These are phyloP conservation scores for Rhododendron henanense DNA, from an alignment of 148 eudicot species.

Conservation along the genomic window DNA sequence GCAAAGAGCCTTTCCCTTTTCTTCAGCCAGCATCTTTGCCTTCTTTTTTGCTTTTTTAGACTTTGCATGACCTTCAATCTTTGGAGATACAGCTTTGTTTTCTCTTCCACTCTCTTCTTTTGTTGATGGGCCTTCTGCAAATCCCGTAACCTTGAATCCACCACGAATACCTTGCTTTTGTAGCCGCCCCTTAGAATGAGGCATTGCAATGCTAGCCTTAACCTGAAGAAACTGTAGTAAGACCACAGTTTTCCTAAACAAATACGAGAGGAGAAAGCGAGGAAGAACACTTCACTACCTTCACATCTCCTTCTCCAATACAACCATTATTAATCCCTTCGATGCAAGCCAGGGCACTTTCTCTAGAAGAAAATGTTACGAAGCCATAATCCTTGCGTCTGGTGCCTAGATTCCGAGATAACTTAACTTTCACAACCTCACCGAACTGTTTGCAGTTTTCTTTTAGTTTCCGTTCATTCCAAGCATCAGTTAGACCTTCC, in stretches of 20 bases:
- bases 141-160: slow-evolving; percentile 20
- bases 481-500: slow-evolving; percentile 25
- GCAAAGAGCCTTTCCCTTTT: slow-evolving; percentile 4
- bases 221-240: slow-evolving; percentile 15
- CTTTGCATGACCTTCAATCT: slow-evolving; percentile 13
- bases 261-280: background rate
- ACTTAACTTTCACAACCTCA: slow-evolving; percentile 10
- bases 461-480: slow-evolving; percentile 22
- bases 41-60: slow-evolving; percentile 10
- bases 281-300: slow-evolving; percentile 10
- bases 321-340: slow-evolving; percentile 21
- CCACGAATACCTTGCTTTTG: slow-evolving; percentile 19
- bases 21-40: slow-evolving; percentile 14
- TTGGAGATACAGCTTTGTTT: slow-evolving; percentile 13
- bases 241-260: background rate
- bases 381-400: slow-evolving; percentile 21
- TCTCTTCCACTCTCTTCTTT: slow-evolving; percentile 15
- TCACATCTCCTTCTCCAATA: slow-evolving; percentile 16
- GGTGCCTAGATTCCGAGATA: slow-evolving; percentile 12
- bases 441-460: slow-evolving; percentile 23
- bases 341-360: slow-evolving; percentile 26
- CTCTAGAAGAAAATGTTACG: slow-evolving; percentile 22
- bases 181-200: slow-evolving; percentile 14
- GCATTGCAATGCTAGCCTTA: slow-evolving; percentile 25
- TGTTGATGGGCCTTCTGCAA: background rate